These are phyloP conservation scores for Bondarzewia mesenterica DNA, from an alignment of 1,284 basidiomycete genomes.

Conservation along the genomic window DNA sequence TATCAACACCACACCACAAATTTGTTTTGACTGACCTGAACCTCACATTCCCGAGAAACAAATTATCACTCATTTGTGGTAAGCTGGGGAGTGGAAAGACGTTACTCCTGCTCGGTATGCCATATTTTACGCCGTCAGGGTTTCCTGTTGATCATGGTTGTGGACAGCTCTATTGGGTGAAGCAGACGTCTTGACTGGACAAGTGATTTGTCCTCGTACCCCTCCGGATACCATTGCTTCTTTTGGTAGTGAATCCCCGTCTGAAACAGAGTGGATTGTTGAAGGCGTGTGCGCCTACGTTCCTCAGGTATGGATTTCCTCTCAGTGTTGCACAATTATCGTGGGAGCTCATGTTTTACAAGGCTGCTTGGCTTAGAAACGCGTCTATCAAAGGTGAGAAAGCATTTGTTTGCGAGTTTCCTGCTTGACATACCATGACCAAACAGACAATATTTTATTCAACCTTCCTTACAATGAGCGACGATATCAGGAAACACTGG, in stretches of 20 bases:
- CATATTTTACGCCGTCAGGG: constrained; percentile 2
- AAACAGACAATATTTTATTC: constrained; percentile 85
- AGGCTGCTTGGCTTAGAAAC: constrained; percentile 81
- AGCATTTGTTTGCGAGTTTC: neutral
- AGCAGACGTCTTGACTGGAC: constrained; percentile 78
- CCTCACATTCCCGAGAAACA: constrained; percentile 70
- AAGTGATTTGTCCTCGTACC: constrained; percentile 75
- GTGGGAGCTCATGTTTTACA: neutral
- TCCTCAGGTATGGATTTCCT: constrained; percentile 54
- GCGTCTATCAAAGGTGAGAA: constrained; percentile 76
- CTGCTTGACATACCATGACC: neutral
- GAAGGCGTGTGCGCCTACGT: constrained; percentile 82
- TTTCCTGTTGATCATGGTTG: neutral
- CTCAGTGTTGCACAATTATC: constrained; percentile 6
- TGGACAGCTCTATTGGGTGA: constrained; percentile 77
- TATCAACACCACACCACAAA: constrained; percentile 67
- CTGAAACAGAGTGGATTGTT: constrained; percentile 68
- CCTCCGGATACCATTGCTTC: constrained; percentile 71
- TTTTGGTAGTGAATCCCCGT: constrained; percentile 32
- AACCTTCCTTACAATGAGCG: constrained; percentile 74
- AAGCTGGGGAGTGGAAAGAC: constrained; percentile 81
- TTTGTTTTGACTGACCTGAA: constrained; percentile 80
- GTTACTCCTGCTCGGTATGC: constrained; percentile 58
- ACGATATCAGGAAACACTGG: constrained; percentile 72
- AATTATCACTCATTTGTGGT: constrained; percentile 79